Percentiles rank a stretch among this genome's conserved stretches.
These are phyloP conservation scores for Neocatenulostroma microsporum DNA, from an alignment of 2,329 filamentous ascomycete genomes.

Conservation along the genomic window DNA sequence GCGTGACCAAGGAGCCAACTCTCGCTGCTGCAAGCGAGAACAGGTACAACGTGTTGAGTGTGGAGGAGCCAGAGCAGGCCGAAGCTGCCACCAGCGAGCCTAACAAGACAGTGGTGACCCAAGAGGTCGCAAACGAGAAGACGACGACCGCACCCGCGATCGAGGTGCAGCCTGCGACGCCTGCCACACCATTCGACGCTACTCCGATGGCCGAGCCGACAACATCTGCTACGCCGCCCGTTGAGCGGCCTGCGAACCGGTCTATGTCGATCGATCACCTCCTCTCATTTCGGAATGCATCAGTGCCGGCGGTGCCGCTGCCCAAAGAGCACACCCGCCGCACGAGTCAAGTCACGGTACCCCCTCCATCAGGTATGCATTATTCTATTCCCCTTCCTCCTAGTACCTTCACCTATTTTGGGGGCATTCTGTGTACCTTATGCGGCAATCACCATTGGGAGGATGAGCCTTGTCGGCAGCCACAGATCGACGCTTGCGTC, in stretches of 20 bases:
- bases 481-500: too few species aligned
- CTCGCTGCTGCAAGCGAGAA: not conserved
- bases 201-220: not conserved
- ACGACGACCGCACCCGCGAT: not conserved
- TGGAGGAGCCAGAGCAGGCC: not conserved
- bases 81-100: not conserved
- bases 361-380: not conserved
- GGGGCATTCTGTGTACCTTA: too few species aligned
- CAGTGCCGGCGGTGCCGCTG: not conserved
- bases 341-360: not conserved
- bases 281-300: too few species aligned
- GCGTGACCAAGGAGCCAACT: not conserved
- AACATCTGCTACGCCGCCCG: not conserved
- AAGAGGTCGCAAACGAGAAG: not conserved
- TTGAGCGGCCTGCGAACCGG: not conserved
- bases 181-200: constrained; percentile 1
- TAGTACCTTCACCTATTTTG: too few species aligned
- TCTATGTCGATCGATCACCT: constrained; percentile 2
- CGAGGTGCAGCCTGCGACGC: too few species aligned
- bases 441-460: too few species aligned
- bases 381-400: too few species aligned
- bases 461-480: too few species aligned
- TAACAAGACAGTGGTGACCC: not conserved
- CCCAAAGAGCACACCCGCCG: not conserved
- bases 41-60: not conserved